phyloP scores from a whole-genome alignment of 306 rosid genomes.

The Castanospermum australe region DNA sequence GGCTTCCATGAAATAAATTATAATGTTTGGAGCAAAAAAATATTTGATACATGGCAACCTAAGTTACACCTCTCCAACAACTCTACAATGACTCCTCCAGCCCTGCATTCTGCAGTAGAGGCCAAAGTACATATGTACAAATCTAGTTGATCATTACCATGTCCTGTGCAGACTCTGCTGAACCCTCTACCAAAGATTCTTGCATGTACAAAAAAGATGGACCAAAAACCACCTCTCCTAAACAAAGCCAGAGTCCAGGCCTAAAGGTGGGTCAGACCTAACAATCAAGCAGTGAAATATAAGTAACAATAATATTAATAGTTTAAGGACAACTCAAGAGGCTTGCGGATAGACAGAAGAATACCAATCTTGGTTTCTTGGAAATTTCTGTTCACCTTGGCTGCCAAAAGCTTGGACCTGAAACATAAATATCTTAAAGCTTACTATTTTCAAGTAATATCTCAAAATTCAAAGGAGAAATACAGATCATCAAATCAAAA shows the following conservation, averaged over 20 bases:
- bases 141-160: conserved; percentile 41
- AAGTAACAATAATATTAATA: background rate
- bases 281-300: conserved; percentile 14
- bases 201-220: conserved; percentile 38
- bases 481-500: background rate
- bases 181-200: conserved; percentile 31
- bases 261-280: conserved; percentile 47
- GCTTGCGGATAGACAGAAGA: background rate
- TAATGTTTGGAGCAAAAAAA: conserved; percentile 24
- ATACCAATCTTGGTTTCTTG: conserved; percentile 39
- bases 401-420: conserved; percentile 85
- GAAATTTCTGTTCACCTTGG: conserved; percentile 59
- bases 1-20: conserved; percentile 47
- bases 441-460: background rate
- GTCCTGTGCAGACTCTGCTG: conserved; percentile 35
- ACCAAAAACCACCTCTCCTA: conserved; percentile 32
- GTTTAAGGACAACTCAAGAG: background rate
- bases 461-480: background rate
- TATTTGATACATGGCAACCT: conserved; percentile 50
- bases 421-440: conserved; percentile 29
- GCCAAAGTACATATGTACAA: conserved; percentile 74
- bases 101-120: conserved; percentile 72
- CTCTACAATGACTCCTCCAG: conserved; percentile 66
- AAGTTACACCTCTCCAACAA: conserved; percentile 63
- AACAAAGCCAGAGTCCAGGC: conserved; percentile 36